Conservation (phyloP, 805 yeast species). For the Candida arabinofermentans region DNA sequence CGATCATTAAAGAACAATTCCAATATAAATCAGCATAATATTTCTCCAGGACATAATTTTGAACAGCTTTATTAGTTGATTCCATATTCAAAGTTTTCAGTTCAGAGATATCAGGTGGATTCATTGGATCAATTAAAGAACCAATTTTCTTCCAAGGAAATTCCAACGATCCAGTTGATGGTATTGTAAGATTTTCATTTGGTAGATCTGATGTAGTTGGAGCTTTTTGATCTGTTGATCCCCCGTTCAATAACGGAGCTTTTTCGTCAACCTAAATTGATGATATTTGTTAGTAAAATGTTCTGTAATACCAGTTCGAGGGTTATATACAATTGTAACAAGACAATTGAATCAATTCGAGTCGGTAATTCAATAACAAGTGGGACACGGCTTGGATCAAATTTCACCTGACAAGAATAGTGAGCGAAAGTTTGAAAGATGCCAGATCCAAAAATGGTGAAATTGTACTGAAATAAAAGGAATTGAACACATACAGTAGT, state of each 20-base stretch:
- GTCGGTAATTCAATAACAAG: too few relatives aligned
- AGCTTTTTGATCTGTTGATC: neutral
- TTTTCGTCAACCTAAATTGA: constrained; percentile 1
- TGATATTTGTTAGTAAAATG: neutral
- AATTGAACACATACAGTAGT: constrained; percentile 1
- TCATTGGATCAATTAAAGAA: constrained; percentile 25
- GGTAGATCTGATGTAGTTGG: neutral
- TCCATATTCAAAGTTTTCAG: constrained; percentile 14
- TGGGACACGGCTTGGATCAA: too few relatives aligned
- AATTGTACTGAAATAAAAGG: too few relatives aligned
- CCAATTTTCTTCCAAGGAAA: constrained; percentile 36
- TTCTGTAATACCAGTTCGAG: too few relatives aligned
- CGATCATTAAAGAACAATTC: constrained; percentile 60
- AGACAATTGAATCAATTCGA: too few relatives aligned
- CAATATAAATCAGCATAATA: constrained; percentile 70
- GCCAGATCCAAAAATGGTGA: too few relatives aligned
- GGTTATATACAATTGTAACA: too few relatives aligned
- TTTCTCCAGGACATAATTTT: constrained; percentile 61
- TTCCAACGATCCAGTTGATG: constrained; percentile 13
- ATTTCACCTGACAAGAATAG: too few relatives aligned
- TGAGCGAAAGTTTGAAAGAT: too few relatives aligned
- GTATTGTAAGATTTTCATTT: constrained; percentile 2
- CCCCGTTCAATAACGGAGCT: neutral
- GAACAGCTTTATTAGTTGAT: constrained; percentile 34
- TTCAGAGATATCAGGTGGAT: constrained; percentile 19